Evolutionary conservation across 2,329 filamentous ascomycete genomes (phyloP), one percentile per base, ranked within the genome.

Genomic region (Hypoxylon sp.): DNA sequence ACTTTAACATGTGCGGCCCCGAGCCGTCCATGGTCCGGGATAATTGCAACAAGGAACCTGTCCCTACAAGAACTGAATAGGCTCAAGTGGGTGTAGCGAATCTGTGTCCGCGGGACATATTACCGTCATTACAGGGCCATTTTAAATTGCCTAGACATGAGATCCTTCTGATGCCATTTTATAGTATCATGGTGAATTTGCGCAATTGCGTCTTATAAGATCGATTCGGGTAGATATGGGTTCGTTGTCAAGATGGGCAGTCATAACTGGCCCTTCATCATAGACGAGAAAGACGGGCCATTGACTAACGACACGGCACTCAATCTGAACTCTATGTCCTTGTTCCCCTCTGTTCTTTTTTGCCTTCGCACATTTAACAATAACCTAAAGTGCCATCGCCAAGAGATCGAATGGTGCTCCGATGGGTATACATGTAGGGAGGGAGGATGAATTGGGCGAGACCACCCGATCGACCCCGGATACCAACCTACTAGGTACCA

Each of bases 351-450:
- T 51, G 30, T 55, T 34, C 34, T 41, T 57, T 41, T 57, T 60
- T 17, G 23, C 34, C 38, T 55, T 63, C 68, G 68, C 68, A 65
- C 65, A 68, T 68, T 65, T 68, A 68, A 68, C 66, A 67, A 69
- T 66, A 71, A 71, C 68, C 68, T 69, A 71, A 69, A 69, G 67
- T 72, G 32, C 41, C 70, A 70, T 72, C 61, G 67, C 65, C 70
- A 72, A 70, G 67, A 70, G 68, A 68, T 69, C 61, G 52, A 69
- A 68, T 69, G 66, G 67, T 48, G 67, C 46, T 60, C 58, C 59
- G 60, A 63, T 57, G 61, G n/a, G n/a, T n/a, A n/a, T n/a, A n/a
- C 62, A 52, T 50, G 45, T 64, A 51, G 50, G 28, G 65, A 53
- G 56, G 48, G 34, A 60, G 46, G 17, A 55, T 48, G 46, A 62